Evolutionary conservation across 2,329 filamentous ascomycete genomes (phyloP), one percentile per base, ranked within the genome.

Genomic region (Cordyceps cateniannulata): DNA sequence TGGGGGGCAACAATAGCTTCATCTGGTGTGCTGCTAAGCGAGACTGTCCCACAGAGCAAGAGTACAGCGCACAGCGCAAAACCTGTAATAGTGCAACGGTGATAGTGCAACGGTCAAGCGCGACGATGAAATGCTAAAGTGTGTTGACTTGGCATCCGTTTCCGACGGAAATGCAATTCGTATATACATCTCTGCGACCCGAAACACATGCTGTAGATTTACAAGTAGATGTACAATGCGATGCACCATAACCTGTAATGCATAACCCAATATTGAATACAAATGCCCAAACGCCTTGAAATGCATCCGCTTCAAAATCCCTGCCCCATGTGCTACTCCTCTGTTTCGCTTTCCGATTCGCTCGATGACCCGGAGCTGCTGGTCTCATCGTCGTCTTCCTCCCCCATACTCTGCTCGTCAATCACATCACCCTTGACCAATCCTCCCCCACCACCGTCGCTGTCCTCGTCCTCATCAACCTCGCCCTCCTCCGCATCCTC

Each of bases 361-460:
- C 68, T 68, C 53, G 76, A 74, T n/a, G 74, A 71, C 18, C 74
- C 75, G 1, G 77, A 79, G 53, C 77, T 80, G 58, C 20, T 72
- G 66, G 12, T 72, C 22, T 71, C 69, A 16, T 70, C 68, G 27
- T 69, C 70, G 14, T 69, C 68, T 0, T 75, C 72, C 55, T 76
- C 75, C 2, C 67, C 72, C 42, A 75, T 64, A 45, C 73, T 76
- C 54, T 76, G 70, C 66, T 77, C 75, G 1, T 67, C 74, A 65
- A 77, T 69, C 35, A 76, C 70, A 55, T 76, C 73, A 1, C 69
- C 72, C 27, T 65, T 69, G 57, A 74, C 67, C 24, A 69, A 42
- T 1, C 64, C 65, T 22, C 49, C 63, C 3, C 42, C 58, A 8
- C 29, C 49, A 25, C 58, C 53, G 5, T 63, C 59, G 12, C 47